Evolutionary conservation across 2,329 filamentous ascomycete species (phyloP), one percentile per base, ranked within the genome.

Genomic region (Cladophialophora bantiana): DNA sequence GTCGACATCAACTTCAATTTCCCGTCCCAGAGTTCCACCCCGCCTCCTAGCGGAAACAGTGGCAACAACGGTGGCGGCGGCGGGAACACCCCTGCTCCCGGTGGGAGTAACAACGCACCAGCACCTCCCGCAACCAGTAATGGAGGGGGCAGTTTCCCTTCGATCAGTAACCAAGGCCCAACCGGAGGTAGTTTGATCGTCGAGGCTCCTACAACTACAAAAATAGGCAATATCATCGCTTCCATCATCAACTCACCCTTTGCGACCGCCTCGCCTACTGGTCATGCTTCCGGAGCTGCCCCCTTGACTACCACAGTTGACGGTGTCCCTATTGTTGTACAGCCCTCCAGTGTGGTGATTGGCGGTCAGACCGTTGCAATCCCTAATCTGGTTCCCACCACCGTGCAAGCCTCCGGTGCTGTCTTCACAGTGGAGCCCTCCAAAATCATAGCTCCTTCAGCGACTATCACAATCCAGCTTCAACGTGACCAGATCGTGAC

Each of bases 241-340:
- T 71, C 68, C 2, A 67, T 68, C 54, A 65, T 68, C 52, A 68
- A 70, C 58, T 70, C 70, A 26, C 68, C 68, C 4, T 70, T 70
- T 56, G 65, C 64, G 20, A 56, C 69, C 1, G 48, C 63, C 9
- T 62, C 64, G 7, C 55, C 63, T 9, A 52, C 55, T 32, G 42
- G 50, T 6, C 20, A 13, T 34, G 32, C 55, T 53, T 35, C 59
- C 34, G 59, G 31, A n/a, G 40, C 61, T 7, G 26, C 54, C 9
- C 56, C 70, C 54, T 31, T 59, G 20, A 69, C 64, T 4, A 71
- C 67, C 18, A 68, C 64, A 3, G 53, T 74, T 34, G 57, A 60
- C 50, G 62, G 67, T 36, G 62, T 74, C 26, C 68, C 67, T 20
- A 56, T 74, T 38, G 60, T 70, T 26, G 64, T 73, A 2, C 38